Percentiles rank a stretch among this genome's conserved stretches.
Conservation (phyloP, 805 yeast genomes). For the Naumovozyma baii region DNA sequence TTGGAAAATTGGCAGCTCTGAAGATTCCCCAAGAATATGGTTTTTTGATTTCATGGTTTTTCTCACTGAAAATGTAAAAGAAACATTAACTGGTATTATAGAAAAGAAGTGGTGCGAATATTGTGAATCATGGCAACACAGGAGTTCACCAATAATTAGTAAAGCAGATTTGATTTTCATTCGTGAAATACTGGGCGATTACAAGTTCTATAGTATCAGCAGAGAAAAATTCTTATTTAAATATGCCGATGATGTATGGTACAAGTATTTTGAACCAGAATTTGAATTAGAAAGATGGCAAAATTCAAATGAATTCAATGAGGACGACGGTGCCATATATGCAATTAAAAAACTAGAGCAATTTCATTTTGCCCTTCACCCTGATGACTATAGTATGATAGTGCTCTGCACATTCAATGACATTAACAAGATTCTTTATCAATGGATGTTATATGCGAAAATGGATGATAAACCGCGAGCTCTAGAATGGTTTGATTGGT, state of each 20-base stretch:
- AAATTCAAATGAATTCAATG: not conserved
- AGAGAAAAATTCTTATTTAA: conserved; percentile 8
- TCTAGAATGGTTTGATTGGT: conserved; percentile 17
- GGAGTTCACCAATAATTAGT: conserved; percentile 5
- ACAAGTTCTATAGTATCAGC: conserved; percentile 6
- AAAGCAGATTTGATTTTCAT: conserved; percentile 9
- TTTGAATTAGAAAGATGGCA: conserved; percentile 15
- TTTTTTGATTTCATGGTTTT: conserved; percentile 13
- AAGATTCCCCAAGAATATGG: conserved; percentile 12
- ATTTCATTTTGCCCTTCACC: conserved; percentile 9
- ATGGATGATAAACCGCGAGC: conserved; percentile 8
- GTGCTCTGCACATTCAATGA: conserved; percentile 16
- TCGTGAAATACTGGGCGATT: conserved; percentile 7
- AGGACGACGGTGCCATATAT: conserved; percentile 8
- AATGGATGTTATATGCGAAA: conserved; percentile 17
- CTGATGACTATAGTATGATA: conserved; percentile 5
- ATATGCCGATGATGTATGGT: conserved; percentile 18
- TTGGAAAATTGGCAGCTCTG: conserved; percentile 27
- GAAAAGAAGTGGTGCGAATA: conserved; percentile 8
- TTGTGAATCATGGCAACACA: conserved; percentile 16
- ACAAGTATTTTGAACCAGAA: conserved; percentile 16
- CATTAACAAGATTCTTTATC: conserved; percentile 15
- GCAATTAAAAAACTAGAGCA: conserved; percentile 8
- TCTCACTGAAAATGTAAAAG: conserved; percentile 2
- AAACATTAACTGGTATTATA: conserved; percentile 4